Base-by-base conservation (phyloP, 805 yeast species). In the Ogataea naganishii region DNA sequence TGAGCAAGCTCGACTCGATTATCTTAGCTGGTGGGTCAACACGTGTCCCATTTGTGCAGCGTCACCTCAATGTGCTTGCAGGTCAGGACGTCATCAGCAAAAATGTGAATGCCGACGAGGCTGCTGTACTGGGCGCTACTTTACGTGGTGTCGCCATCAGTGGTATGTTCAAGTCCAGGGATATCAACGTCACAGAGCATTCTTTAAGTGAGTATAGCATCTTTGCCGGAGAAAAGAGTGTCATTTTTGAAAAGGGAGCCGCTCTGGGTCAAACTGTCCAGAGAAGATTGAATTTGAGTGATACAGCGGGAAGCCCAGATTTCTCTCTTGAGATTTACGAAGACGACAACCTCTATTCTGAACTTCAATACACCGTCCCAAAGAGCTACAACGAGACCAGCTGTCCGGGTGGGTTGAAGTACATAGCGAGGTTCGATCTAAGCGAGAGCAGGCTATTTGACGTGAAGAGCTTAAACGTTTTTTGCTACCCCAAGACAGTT, bases 81-180 rank as follows among this genome's bases (percentile, higher is more conserved):
- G 84, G 80, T 1, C 72, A 72, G 13, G 78, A 72, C 3, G 49
- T 62, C 29, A 63, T 88, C 23, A 67, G 94, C 14, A 85, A 79
- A 53, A 83, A 79, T 30, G 94, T 92, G 26, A 92, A 92, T 54
- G 92, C 98, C 0, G 98, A 92, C 56, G 98, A 92, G 60, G 77
- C 96, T 26, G 84, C 84, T 30, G 95, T 84, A 10, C 66, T 83
- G 44, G 98, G 98, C 29, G 74, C 94, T 3, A 75, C 95, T n/a
- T 60, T 81, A 22, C 70, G 86, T 40, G 97, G 92, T 14, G 80
- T 85, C 23, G 65, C 74, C 27, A 60, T 84, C 22, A 73, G 85
- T n/a, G 68, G 74, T 23, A 68, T 75, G 44, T 79, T 75, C 52
- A 72, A 76, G 41, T 66, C 81, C 6, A 72, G 72, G 42, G 74